Evolutionary conservation across 176 grass and related monocot genomes (phyloP).

Genomic region (Echinochloa phyllopogon): DNA sequence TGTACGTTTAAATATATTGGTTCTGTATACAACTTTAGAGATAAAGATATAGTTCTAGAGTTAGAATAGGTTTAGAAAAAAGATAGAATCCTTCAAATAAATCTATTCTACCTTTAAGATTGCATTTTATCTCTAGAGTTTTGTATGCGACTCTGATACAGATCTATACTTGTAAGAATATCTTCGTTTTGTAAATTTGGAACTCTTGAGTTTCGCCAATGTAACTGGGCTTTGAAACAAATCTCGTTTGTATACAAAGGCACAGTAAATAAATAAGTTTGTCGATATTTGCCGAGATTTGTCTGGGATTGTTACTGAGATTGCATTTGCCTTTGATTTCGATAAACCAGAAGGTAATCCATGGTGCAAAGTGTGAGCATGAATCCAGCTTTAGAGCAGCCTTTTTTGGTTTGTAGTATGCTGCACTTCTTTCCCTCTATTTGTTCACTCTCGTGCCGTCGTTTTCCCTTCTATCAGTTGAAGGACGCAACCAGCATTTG

Average conservation of each 20-base stretch:
- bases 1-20: too few relatives aligned
- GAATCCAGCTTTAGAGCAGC: neutral
- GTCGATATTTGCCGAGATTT: neutral
- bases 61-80: too few relatives aligned
- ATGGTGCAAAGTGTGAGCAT: neutral
- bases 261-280: neutral
- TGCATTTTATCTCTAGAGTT: too few relatives aligned
- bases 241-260: slow-evolving; percentile 33
- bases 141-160: too few relatives aligned
- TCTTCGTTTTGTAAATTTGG: neutral
- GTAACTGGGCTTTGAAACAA: neutral
- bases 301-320: neutral
- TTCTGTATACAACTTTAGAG: too few relatives aligned
- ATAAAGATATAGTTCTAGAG: too few relatives aligned
- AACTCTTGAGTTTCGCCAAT: neutral
- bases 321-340: neutral
- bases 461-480: neutral
- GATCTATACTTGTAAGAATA: too few relatives aligned
- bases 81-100: too few relatives aligned
- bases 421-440: neutral
- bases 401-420: neutral
- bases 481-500: slow-evolving; percentile 17
- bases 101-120: too few relatives aligned
- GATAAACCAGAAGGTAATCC: neutral
- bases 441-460: neutral